Base-by-base conservation (phyloP, 441 rosid species). In the Arabidopsis hybrid region DNA sequence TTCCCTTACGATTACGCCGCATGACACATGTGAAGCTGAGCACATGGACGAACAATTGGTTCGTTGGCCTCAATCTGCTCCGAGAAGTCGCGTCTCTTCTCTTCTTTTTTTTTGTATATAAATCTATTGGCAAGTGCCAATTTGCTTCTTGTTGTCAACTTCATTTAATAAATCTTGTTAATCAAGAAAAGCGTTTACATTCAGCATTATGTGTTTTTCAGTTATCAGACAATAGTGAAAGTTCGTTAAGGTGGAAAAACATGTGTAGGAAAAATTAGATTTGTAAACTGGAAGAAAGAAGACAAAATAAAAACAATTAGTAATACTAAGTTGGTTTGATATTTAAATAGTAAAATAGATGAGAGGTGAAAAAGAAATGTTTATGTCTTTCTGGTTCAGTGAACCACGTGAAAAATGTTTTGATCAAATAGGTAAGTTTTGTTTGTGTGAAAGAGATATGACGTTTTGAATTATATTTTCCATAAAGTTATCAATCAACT, bases 11-110 rank as follows among this genome's bases (percentile, higher is more conserved):
- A 51, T 74, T 50, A 51, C 61, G 74, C 64, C 65, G 79, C 79
- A 75, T 31, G 32, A 31, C 74, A 68, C 35, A 68, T 69, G 65
- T 75, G 65, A 75, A 17, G 51, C 4, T 12, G 12, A 65, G 70
- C 79, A 75, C 79, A 75, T 75, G 74, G 79, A 52, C 8, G 34
- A 14, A 45, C 51, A 60, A 36, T 42, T 60, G 63, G 69, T 61
- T 75, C 49, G 74, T 62, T 75, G 79, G 70, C 79, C 53, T 69
- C 79, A 69, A 17, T 69, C 79, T 69, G 65, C 70, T 69, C 70
- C 79, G 74, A 69, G 79, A 75, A 75, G 79, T 75, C 79, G 79
- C 78, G 61, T 74, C 67, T 43, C 55, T 73, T 55, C 47, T 55
- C 57, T 39, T 65, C 3, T 45, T 47, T 38, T 38, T 47, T 10